Base-by-base conservation (phyloP, 305 asterid species). In the Fraxinus baroniana region DNA sequence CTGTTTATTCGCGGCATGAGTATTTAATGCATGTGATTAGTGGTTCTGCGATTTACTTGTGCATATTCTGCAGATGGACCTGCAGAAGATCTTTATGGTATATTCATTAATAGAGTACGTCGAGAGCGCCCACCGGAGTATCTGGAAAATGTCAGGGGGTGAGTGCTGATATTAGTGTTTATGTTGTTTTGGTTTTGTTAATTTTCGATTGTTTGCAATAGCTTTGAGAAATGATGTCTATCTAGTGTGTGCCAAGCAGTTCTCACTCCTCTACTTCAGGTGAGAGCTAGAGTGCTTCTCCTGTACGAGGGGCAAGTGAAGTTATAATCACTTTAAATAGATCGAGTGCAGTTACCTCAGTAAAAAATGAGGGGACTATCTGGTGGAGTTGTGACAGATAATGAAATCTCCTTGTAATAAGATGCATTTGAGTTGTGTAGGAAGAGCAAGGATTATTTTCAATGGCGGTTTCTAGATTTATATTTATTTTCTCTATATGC, bases 61-160 rank as follows among this genome's bases (percentile, higher is more conserved):
- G 75, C 39, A 4, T 83, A 77, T 83, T 80, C 49, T 32, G 78
- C 87, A 96, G 99, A 96, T 90, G 99, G 99, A 83, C 99, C 99
- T 78, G 98, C 99, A 3, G 99, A 96, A 86, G 99, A 96, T 88
- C 98, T 96, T 76, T 96, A 91, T 82, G 98, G 98, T 55, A 90
- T 96, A 86, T 94, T 96, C 82, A 94, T 96, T 68, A 96, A 93
- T 71, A 91, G 91, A 86, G 98, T 96, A 39, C 98, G 99, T 1
- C 89, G 98, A 87, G 99, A 96, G 89, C 93, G 98, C 37, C 98
- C 98, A 5, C 97, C 99, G 5, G 98, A 93, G 90, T 86, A 90
- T 87, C 88, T 94, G 78, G 98, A 96, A 86, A 91, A 89, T 44
- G 90, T 96, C 70, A 93, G 95, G 86, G 98, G 98, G 98, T 94